Evolutionary conservation across 2,329 filamentous ascomycete species (phyloP).

Genomic region (Drechslerella dactyloides): DNA sequence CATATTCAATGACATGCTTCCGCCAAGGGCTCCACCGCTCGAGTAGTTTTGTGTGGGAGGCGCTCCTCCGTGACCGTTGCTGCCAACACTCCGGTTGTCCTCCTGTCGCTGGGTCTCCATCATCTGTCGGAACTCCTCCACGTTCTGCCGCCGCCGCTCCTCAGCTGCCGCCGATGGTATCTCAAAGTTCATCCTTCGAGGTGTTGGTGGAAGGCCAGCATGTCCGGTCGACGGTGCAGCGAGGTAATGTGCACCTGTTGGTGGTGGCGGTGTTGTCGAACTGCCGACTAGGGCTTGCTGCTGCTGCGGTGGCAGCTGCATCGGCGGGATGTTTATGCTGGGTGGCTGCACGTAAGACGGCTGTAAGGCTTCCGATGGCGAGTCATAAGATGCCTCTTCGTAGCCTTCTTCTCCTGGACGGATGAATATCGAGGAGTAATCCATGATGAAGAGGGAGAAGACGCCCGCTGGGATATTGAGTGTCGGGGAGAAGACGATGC

Average conservation of each 20-base stretch:
- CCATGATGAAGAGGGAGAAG: constrained; percentile 90
- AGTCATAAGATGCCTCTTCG: constrained; percentile 50
- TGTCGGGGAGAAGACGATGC: constrained; percentile 96
- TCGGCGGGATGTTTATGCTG: neutral
- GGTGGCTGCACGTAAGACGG: constrained; percentile 50
- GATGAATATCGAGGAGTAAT: constrained; percentile 85
- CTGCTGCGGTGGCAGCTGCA: neutral
- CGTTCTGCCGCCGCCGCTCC: constrained; percentile 29
- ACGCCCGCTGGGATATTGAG: constrained; percentile 94
- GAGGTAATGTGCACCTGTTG: constrained; percentile 3
- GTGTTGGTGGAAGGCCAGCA: constrained; percentile 42
- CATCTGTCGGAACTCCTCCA: constrained; percentile 5
- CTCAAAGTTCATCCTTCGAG: constrained; percentile 45
- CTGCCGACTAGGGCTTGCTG: neutral
- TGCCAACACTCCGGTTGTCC: constrained; percentile 7
- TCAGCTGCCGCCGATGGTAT: constrained; percentile 4
- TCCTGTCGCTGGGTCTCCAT: constrained; percentile 35
- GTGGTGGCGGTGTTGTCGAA: neutral
- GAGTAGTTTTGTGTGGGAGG: constrained; percentile 41
- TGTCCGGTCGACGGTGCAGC: constrained; percentile 18
- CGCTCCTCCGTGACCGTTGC: constrained; percentile 27
- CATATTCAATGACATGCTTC: constrained; percentile 43
- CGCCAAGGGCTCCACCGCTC: constrained; percentile 43
- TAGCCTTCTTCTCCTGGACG: constrained; percentile 70
- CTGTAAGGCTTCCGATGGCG: constrained; percentile 52